Conservation (phyloP, 2,329 filamentous ascomycete species). For the Monosporascus sp. region DNA sequence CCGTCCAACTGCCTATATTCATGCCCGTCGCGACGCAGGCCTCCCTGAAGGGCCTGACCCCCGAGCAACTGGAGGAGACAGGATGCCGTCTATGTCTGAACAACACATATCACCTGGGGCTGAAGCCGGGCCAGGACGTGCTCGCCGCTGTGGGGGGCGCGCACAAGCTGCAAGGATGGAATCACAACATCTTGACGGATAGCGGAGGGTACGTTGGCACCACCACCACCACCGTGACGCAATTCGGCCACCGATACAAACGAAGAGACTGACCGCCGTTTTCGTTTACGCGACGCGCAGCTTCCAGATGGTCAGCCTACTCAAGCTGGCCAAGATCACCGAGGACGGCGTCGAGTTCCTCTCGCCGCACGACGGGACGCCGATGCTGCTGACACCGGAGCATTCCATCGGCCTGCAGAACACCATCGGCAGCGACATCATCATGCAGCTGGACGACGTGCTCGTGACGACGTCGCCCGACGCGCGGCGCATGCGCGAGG, state of each 20-base stretch:
- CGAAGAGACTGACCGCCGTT: not conserved
- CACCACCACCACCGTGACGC: too few species aligned
- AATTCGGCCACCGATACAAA: too few species aligned
- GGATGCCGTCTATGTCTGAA: slow-evolving; percentile 89
- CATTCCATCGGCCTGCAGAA: slow-evolving; percentile 96
- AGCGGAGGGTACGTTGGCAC: slow-evolving; percentile 55
- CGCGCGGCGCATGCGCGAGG: slow-evolving; percentile 78
- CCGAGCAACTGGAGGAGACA: slow-evolving; percentile 84
- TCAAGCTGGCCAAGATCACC: slow-evolving; percentile 88
- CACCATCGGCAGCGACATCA: slow-evolving; percentile 95
- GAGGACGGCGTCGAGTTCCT: slow-evolving; percentile 94
- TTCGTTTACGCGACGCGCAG: slow-evolving; percentile 37
- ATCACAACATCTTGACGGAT: slow-evolving; percentile 87
- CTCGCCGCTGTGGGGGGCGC: slow-evolving; percentile 85
- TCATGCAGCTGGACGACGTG: slow-evolving; percentile 99
- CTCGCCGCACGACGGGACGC: slow-evolving; percentile 90
- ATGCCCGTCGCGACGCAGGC: slow-evolving; percentile 99
- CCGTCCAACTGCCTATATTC: slow-evolving; percentile 86
- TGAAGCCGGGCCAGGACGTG: slow-evolving; percentile 89
- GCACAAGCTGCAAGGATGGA: slow-evolving; percentile 92
- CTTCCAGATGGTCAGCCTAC: slow-evolving; percentile 97
- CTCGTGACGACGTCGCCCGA: slow-evolving; percentile 95
- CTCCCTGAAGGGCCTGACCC: slow-evolving; percentile 89
- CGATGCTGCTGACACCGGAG: slow-evolving; percentile 96
- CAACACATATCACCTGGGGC: slow-evolving; percentile 94